Conservation (phyloP, 202 grass and related monocot genomes). For the Carex sylvatica region DNA sequence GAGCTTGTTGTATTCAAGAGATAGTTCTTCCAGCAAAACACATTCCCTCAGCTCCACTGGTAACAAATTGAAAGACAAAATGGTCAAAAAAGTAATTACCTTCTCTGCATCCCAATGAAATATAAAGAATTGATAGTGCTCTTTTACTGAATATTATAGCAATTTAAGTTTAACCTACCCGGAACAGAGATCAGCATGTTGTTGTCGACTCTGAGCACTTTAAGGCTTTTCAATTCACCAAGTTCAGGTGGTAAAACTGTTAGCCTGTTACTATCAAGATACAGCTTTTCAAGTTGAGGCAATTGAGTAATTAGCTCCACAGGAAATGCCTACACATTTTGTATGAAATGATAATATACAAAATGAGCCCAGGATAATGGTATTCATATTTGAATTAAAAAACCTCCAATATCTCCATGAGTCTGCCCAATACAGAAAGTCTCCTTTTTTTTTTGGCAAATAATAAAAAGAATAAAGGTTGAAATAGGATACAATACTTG, state of each 20-base stretch:
- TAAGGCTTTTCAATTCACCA: conserved; percentile 80
- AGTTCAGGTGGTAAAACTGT: conserved; percentile 86
- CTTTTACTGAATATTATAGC: background rate
- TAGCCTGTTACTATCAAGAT: conserved; percentile 87
- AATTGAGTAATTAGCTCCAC: conserved; percentile 72
- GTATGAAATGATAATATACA: background rate
- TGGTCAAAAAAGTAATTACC: conserved; percentile 24
- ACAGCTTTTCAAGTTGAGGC: conserved; percentile 81
- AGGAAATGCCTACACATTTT: conserved; percentile 67
- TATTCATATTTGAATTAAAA: background rate
- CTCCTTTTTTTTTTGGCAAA: no score
- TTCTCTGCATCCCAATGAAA: background rate
- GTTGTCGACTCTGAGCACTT: conserved; percentile 75
- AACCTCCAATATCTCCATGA: background rate
- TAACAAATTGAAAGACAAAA: conserved; percentile 30
- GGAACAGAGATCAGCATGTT: conserved; percentile 95
- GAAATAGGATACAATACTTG: no score
- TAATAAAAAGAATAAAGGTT: no score
- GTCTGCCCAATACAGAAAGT: background rate
- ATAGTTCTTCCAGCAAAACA: conserved; percentile 85
- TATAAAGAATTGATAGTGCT: background rate
- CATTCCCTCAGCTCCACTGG: conserved; percentile 86
- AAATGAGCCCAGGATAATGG: background rate
- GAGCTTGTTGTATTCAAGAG: conserved; percentile 92
- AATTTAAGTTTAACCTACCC: conserved; percentile 44